phyloP scores from a whole-genome alignment of 2,329 filamentous ascomycete species.

The Epicoccum nigrum region DNA sequence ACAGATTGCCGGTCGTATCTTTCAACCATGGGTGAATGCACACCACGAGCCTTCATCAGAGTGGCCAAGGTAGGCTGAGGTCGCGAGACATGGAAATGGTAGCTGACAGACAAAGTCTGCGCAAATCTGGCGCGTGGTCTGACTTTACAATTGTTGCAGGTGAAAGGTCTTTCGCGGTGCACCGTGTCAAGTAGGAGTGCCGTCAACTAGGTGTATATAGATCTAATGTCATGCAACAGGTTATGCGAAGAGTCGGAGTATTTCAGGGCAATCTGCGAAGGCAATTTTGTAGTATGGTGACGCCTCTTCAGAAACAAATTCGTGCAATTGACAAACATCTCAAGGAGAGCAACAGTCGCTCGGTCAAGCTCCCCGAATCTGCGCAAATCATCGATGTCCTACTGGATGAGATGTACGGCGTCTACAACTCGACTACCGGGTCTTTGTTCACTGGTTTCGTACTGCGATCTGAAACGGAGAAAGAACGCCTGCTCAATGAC shows the following conservation, averaged over 20 bases:
- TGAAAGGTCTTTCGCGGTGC: conserved; percentile 23
- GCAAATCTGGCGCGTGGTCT: conserved; percentile 23
- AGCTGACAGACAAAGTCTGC: conserved; percentile 18
- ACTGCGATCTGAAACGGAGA: conserved; percentile 18
- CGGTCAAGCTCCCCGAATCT: conserved; percentile 24
- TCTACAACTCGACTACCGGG: conserved; percentile 23
- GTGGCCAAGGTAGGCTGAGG: conserved; percentile 18
- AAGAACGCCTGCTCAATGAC: conserved; percentile 18
- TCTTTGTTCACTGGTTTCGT: conserved; percentile 31
- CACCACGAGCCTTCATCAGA: neutral
- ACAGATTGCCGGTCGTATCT: neutral
- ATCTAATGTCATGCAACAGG: conserved; percentile 13
- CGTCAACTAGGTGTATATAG: neutral
- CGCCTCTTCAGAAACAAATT: neutral
- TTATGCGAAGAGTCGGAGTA: conserved; percentile 24
- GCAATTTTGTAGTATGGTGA: conserved; percentile 21
- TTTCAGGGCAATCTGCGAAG: conserved; percentile 28
- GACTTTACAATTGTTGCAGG: conserved; percentile 30
- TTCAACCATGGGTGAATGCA: neutral
- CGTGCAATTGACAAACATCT: neutral
- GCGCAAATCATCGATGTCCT: conserved; percentile 15
- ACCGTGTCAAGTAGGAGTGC: conserved; percentile 22
- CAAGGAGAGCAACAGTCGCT: conserved; percentile 21
- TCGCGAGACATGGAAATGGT: neutral
- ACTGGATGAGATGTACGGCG: conserved; percentile 29